Evolutionary conservation across 2,329 filamentous ascomycete genomes (phyloP), one percentile per base, ranked within the genome.

Genomic region (Ophiostoma piceae): DNA sequence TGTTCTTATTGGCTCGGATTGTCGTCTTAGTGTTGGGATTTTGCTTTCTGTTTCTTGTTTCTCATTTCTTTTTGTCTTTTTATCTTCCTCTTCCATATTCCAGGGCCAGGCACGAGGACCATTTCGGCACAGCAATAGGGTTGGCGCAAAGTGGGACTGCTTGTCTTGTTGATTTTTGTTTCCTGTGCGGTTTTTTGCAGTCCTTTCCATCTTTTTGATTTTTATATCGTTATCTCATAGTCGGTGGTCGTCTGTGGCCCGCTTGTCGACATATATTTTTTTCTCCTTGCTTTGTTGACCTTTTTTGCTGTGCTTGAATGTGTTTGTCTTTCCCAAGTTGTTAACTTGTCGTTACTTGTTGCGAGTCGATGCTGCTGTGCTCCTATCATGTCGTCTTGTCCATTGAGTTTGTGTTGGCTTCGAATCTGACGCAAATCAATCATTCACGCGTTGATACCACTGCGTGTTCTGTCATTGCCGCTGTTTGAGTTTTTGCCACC

Each of bases 81-180:
- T 47, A 35, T 35, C 19, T 22, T 19, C 60, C 35, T n/a, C 19
- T 35, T 35, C 32, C 16, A 57, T 66, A 69, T 71, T 67, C 32
- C 14, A 67, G 67, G 70, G 66, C 69, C 67, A 71, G 70, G 68
- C 72, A 73, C 69, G 67, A 71, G 67, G 64, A 73, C 72, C 73
- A 73, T 66, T 74, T 70, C 64, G 70, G 73, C 73, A 71, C 73
- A 72, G 73, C 73, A 67, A 74, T 74, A 57, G 73, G 73, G 73
- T 73, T 74, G 73, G 73, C 73, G 73, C 72, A 73, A 70, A 70
- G 62, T 73, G 71, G 71, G 66, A 70, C 69, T 71, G 72, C 71
- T 73, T 71, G 70, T 67, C 65, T 68, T 65, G 19, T 68, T 60
- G 39, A 41, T 41, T 41, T 41, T 41, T 64, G 39, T 41, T 47